Base-by-base conservation (phyloP, 2,329 filamentous ascomycete species). In the Fusarium falciforme region DNA sequence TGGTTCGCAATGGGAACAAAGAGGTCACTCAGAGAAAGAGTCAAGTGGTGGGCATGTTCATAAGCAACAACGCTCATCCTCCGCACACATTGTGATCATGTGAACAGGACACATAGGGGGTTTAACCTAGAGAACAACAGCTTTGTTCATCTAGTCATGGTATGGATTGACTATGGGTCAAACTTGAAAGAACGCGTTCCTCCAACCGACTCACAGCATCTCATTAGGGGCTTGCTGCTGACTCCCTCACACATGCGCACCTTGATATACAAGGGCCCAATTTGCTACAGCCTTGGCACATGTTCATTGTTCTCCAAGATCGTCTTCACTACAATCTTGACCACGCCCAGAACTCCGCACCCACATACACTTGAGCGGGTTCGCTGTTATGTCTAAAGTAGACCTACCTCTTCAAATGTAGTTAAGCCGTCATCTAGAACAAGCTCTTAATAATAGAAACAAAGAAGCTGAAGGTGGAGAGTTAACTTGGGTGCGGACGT, bases 181-280 rank as follows among this genome's bases (percentile, higher is more conserved):
- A 42, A 12, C 40, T 8, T 42, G 2, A 42, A 22, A 42, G n/a
- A 42, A 42, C 3, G 11, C n/a, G 6, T 42, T 22, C 11, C 8
- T 42, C 10, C 8, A 42, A 2, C 11, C 6, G 20, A 22, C n/a
- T 42, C n/a, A 14, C 40, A 8, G n/a, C n/a, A 2, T 22, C 40
- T 42, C 40, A 22, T 42, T 12, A 42, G 14, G 11, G 5, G n/a
- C n/a, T 42, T 12, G n/a, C 38, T 10, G 5, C 3, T 20, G 1
- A 20, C 38, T 42, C 5, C 38, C 10, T 42, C 5, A 22, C 9
- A 12, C n/a, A 14, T 12, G 38, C 11, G n/a, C 38, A 42, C n/a
- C 5, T 12, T 42, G 1, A 0, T 12, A 7, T 0, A 12, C 10
- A 20, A 9, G 1, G n/a, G 3, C 2, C 38, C 5, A 12, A 20